Base-by-base conservation (phyloP, 371 early-diverging fungal species). In the Haplosporangium sp. region DNA sequence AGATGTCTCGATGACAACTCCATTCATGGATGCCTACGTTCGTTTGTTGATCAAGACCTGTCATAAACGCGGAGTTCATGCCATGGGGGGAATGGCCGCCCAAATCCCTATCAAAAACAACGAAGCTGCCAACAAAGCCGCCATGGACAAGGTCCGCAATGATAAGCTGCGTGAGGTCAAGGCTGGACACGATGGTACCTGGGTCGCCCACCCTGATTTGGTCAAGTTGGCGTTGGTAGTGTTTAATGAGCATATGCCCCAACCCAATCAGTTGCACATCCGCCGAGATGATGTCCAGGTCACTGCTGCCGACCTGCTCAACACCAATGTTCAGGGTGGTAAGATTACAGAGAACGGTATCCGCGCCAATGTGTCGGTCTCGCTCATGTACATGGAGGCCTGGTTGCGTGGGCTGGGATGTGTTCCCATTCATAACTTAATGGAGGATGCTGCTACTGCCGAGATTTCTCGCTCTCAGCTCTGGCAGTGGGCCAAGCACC, bases 71-170 rank as follows among this genome's bases (percentile, higher is more conserved):
- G 96, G 96, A 57, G 98, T 98, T 13, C 98, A 98, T 81, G 98
- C 98, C 55, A 98, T 98, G 97, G 98, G 98, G 59, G 98, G 98
- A 48, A 98, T 97, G 98, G 97, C 98, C 47, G 98, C 98, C 42
- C 96, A 96, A 83, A 98, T 98, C 74, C 98, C 98, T 51, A 96
- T 97, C 91, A 96, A 95, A 88, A 90, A 92, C 85, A 89, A 98
- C 82, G 75, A 85, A 43, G 81, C 86, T 54, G 96, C 95, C 55
- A 98, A 98, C 86, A 86, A 92, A 64, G 90, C 92, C 11, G 97
- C 98, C 51, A 91, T 98, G 89, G 88, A 86, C 81, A 97, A 97
- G 88, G 98, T 98, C 45, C 88, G 91, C 71, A 91, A 90, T 52
- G 98, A 98, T 83, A 98, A 98, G 87, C 82, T 91, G 57, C 92